Percentiles rank a stretch among this genome's conserved stretches.
Evolutionary conservation across 2,329 filamentous ascomycete genomes (phyloP).

Genomic region (Aureobasidium melanogenum): DNA sequence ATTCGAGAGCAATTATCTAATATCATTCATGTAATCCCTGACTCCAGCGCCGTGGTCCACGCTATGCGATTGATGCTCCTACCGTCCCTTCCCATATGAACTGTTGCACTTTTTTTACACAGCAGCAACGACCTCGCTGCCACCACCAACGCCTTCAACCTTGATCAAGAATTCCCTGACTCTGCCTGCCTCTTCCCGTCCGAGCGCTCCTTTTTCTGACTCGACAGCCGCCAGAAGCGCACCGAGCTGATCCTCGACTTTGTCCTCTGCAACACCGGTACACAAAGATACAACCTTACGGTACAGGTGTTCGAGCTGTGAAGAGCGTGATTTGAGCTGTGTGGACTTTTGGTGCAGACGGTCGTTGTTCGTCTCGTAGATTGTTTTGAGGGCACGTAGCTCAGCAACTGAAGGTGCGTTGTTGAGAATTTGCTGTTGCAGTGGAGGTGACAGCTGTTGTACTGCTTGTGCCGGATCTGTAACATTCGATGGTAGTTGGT

Average conservation of each 20-base stretch:
- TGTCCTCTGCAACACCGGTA: slow-evolving; percentile 65
- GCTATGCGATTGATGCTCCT: not conserved
- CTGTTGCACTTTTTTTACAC: not conserved
- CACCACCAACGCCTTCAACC: slow-evolving; percentile 49
- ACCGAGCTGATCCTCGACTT: slow-evolving; percentile 73
- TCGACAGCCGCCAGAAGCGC: slow-evolving; percentile 79
- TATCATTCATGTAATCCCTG: not conserved
- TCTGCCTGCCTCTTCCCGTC: slow-evolving; percentile 43
- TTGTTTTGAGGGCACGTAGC: slow-evolving; percentile 59
- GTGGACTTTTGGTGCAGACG: slow-evolving; percentile 59
- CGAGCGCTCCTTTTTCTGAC: slow-evolving; percentile 52
- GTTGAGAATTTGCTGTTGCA: not conserved
- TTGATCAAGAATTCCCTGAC: slow-evolving; percentile 72
- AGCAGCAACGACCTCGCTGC: not conserved
- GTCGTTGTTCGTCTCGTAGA: slow-evolving; percentile 61
- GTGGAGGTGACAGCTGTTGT: not conserved
- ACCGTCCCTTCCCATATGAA: not conserved
- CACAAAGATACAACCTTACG: slow-evolving; percentile 80
- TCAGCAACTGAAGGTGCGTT: not conserved
- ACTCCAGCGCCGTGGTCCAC: not conserved
- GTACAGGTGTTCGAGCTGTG: slow-evolving; percentile 80
- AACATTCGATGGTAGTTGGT: not conserved
- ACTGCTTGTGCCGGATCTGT: not conserved
- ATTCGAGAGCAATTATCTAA: not conserved
- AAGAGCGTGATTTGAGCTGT: slow-evolving; percentile 66